These are phyloP conservation scores for Zea mays DNA, from an alignment of 176 grass and related monocot genomes.

Conservation along the genomic window Zm-B73-REFERENCE-NAM-5.0 NC_050097.1:30131501-30132000, in stretches of 20 bases:
- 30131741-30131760: conserved; percentile 63
- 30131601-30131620: neutral
- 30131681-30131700: neutral
- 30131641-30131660: neutral
- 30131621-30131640: neutral
- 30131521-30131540: neutral
- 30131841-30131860: conserved; percentile 63
- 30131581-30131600: neutral
- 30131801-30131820: conserved; percentile 19
- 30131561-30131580: neutral
- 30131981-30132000: conserved; percentile 59
- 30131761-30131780: conserved; percentile 82
- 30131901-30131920: conserved; percentile 53
- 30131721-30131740: conserved; percentile 92
- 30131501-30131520: neutral
- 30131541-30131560: neutral
- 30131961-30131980: conserved; percentile 81
- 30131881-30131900: conserved; percentile 65
- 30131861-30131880: conserved; percentile 55
- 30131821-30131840: conserved; percentile 43
- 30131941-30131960: conserved; percentile 81
- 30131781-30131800: conserved; percentile 44
- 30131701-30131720: conserved; percentile 74
- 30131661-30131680: conserved; percentile 7
- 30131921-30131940: conserved; percentile 84